A percentile compares a stretch with the other conserved stretches of the same genome.
Evolutionary conservation across 768 basidiomycete genomes (phyloP).

Genomic region (Russula lepida): DNA sequence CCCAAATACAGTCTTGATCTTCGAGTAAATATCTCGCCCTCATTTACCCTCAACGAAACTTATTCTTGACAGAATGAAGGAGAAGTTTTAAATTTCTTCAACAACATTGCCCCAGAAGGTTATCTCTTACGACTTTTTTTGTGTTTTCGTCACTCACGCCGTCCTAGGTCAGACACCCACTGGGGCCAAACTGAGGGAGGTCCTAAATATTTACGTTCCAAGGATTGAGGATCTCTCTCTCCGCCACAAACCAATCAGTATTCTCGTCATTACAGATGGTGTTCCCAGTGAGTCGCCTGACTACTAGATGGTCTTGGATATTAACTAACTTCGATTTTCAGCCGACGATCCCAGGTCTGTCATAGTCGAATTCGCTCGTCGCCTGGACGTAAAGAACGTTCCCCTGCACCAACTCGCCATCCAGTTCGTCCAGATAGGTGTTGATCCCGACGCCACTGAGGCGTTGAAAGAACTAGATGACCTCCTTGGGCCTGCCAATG

Average conservation of each 20-base stretch:
- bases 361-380: slow-evolving; percentile 21
- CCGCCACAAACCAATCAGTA: slow-evolving; percentile 30
- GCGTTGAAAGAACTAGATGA: slow-evolving; percentile 25
- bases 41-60: not conserved
- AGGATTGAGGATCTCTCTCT: slow-evolving; percentile 25
- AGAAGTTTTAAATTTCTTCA: slow-evolving; percentile 9
- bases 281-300: slow-evolving; percentile 31
- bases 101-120: slow-evolving; percentile 15
- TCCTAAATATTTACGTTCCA: slow-evolving; percentile 33
- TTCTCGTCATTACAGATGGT: slow-evolving; percentile 34
- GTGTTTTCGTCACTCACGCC: slow-evolving; percentile 12
- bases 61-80: slow-evolving; percentile 5
- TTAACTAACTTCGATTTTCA: not conserved
- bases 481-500: slow-evolving; percentile 6
- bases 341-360: slow-evolving; percentile 22
- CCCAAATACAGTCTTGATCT: slow-evolving; percentile 8
- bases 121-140: not conserved
- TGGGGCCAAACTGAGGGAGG: slow-evolving; percentile 31
- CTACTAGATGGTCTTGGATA: not conserved
- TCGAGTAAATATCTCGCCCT: slow-evolving; percentile 27
- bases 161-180: slow-evolving; percentile 31
- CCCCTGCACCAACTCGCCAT: slow-evolving; percentile 30
- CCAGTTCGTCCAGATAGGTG: slow-evolving; percentile 37
- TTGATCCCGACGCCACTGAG: slow-evolving; percentile 25
- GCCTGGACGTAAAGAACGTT: slow-evolving; percentile 28